Evolutionary conservation across 179 eudicot species (phyloP).

Genomic region (Drosera spatulata): DNA sequence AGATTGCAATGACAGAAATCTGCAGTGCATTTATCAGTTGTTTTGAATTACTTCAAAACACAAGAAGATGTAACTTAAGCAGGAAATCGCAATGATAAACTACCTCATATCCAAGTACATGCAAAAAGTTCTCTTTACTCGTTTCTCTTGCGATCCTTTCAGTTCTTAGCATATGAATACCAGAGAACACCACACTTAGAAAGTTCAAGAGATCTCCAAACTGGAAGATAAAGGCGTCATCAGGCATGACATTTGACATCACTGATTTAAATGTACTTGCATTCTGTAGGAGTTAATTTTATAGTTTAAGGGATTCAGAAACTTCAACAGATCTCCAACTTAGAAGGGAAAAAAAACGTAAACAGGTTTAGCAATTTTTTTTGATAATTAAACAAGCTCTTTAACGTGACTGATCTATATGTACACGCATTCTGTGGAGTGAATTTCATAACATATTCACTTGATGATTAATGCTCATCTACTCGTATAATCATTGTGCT

Average conservation of each 20-base stretch:
- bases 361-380: no score
- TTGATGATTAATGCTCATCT: no score
- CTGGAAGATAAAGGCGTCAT: conserved; percentile 9
- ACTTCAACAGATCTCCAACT: background rate
- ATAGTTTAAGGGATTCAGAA: background rate
- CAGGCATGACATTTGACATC: no score
- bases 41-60: background rate
- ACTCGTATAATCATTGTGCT: no score
- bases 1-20: conserved; percentile 40
- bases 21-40: conserved; percentile 7
- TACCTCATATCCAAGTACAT: conserved; percentile 54
- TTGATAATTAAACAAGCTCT: no score
- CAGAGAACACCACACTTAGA: conserved; percentile 44
- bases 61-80: background rate
- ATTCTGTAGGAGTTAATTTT: background rate
- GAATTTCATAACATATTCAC: no score
- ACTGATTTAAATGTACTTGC: no score
- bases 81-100: background rate
- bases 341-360: no score
- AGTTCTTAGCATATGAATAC: conserved; percentile 52
- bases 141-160: conserved; percentile 38
- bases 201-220: conserved; percentile 45
- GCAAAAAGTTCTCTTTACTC: conserved; percentile 25
- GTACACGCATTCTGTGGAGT: no score
- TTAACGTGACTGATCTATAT: no score